Base-by-base conservation (phyloP, 805 yeast species). In the Saccharomycopsis capsularis region DNA sequence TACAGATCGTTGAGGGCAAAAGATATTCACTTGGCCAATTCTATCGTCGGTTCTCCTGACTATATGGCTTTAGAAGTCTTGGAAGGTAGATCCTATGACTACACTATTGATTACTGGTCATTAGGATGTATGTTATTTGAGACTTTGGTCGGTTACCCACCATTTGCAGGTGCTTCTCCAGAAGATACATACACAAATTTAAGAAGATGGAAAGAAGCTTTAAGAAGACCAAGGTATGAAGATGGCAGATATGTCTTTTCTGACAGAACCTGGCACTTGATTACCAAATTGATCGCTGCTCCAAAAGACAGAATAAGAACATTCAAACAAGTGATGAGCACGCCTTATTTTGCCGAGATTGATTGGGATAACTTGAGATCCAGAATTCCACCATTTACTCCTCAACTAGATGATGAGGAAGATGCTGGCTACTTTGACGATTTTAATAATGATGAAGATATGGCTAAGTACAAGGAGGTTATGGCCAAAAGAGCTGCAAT, bases 401-500 rank as follows among this genome's bases (percentile, higher is more conserved):
- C 99, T 2, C 96, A 95, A 59, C 73, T 93, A 55, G 98, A 93
- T 62, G 86, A 89, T 53, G 99, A 93, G 60, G 93, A 89, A 55
- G 99, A 93, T 68, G 98, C 98, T 0, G 99, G 99, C 1, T 93
- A 93, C 68, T 93, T 93, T 63, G 99, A 93, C 67, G 99, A 93
- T 65, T 93, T 93, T 64, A 87, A 87, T 51, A 93, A 89, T 65
- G 98, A 91, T 63, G 89, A 85, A 42, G 95, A 91, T 64, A 89
- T 93, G 98, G 93, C 91, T 54, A 90, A 93, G 65, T 93, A 93
- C 69, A 91, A 93, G 60, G 99, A 93, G 60, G 99, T 93, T 13
- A 82, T 93, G 72, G 95, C 91, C 55, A 85, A 95, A 68, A 88
- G 88, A 59, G 86, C 78, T 25, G 86, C 85, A 55, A 82, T 86